Evolutionary conservation across 1,284 basidiomycete species (phyloP), one percentile per base, ranked within the genome.

Genomic region (Trametes versicolor): DNA sequence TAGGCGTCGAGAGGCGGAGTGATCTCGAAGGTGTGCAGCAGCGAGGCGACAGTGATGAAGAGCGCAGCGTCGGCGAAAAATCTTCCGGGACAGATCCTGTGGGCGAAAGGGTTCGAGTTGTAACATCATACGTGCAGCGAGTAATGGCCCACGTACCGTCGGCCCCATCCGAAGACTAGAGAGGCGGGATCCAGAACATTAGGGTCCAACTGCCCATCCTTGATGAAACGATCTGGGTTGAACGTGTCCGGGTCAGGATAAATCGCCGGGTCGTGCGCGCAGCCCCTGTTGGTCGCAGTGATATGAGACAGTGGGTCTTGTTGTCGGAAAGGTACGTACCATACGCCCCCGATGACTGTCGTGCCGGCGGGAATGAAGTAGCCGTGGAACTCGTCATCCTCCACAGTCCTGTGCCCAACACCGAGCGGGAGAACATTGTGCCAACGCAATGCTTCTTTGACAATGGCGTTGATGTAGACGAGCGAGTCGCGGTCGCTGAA

Each of bases 381-480:
- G 12, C 65, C 68, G 7, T 60, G 19, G 51, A 54, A 58, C 48
- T 64, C 60, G 15, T 58, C 53, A 29, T 67, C 65, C 37, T 67
- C 65, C 2, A 51, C 45, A 1, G 56, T 51, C 10, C 19, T 15
- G n/a, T 61, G 65, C 4, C 56, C 41, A 19, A 63, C 34, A 27
- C 64, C 67, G 27, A 71, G 56, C 1, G 69, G 66, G 2, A 64
- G 21, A 4, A 70, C 72, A 4, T 63, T 58, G n/a, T 66, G 39
- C 70, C 72, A 73, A n/a, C 72, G 57, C 29, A 71, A 49, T 1
- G 65, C 37, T 58, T 74, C 73, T 55, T 70, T 72, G 36, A 73
- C 58, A 15, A 74, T 36, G 1, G 70, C 72, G 17, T 61, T 57
- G 23, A 73, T 58, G 41, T 73, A 73, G 0, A 69, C 71, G 2